Evolutionary conservation across 2,329 filamentous ascomycete species (phyloP).

Genomic region (Ceratocystis eucalypticola): DNA sequence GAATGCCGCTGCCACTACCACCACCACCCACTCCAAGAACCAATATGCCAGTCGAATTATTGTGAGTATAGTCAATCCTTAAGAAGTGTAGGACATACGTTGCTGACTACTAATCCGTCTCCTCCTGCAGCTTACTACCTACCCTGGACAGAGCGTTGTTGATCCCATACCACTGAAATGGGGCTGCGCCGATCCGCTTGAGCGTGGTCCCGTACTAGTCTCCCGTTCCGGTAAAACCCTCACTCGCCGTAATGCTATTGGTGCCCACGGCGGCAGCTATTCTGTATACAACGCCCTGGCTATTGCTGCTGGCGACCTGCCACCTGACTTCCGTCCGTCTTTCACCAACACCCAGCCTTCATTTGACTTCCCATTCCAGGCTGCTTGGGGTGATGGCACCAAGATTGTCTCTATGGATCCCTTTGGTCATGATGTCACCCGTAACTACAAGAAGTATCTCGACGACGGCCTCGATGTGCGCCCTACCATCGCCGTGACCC

Average conservation of each 20-base stretch:
- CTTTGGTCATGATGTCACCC: slow-evolving; percentile 52
- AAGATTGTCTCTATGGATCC: slow-evolving; percentile 99
- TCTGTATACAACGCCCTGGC: slow-evolving; percentile 91
- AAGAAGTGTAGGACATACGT: too few species aligned
- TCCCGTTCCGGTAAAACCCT: slow-evolving; percentile 21
- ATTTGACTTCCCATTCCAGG: slow-evolving; percentile 75
- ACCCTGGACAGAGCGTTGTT: slow-evolving; percentile 23
- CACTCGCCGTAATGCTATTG: slow-evolving; percentile 22
- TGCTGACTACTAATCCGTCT: not conserved
- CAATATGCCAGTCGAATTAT: slow-evolving; percentile 19
- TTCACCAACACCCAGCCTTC: slow-evolving; percentile 75
- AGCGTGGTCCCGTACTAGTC: slow-evolving; percentile 22
- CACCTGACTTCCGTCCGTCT: slow-evolving; percentile 50
- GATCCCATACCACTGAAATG: slow-evolving; percentile 22
- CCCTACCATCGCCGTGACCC: slow-evolving; percentile 82
- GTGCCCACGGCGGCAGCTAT: slow-evolving; percentile 62
- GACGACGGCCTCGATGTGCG: slow-evolving; percentile 43
- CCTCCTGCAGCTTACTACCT: slow-evolving; percentile 21
- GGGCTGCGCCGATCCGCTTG: slow-evolving; percentile 20
- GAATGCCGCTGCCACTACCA: not conserved
- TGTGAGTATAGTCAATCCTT: slow-evolving; percentile 1
- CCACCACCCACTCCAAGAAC: slow-evolving; percentile 7
- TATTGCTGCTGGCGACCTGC: slow-evolving; percentile 78
- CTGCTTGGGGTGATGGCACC: slow-evolving; percentile 75
- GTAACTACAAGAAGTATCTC: slow-evolving; percentile 13